Evolutionary conservation across 108 stramenopile genomes (phyloP), one percentile per base, ranked within the genome.

Genomic region (Fragilaria crotonensis): DNA sequence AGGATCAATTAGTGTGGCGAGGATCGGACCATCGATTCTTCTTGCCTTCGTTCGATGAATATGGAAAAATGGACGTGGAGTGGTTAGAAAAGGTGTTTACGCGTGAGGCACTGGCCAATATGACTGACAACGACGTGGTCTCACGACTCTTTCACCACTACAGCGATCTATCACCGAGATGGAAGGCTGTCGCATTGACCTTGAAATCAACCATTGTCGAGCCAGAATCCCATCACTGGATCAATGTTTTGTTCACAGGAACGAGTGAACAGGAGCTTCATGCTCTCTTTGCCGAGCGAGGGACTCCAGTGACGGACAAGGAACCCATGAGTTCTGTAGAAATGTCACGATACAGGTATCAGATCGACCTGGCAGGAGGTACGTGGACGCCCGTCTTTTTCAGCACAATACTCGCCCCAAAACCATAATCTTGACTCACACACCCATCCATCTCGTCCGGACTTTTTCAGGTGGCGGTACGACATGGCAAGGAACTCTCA

Each of bases 351-450:
- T 78, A 74, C 49, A 73, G 54, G 48, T 78, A 78, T 46, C 73
- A 74, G 41, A 71, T 78, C 36, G 77, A 78, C 59, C 45, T 78
- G 17, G 77, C 70, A 29, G 73, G 77, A 75, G 54, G 77, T 0
- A 78, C 73, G 5, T 65, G 60, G 0, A 75, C 70, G 73, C 61
- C 59, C 18, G 77, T 66, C 1, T 71, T 70, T 0, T 47, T 78
- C 3, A 55, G 67, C 30, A 77, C 73, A 32, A 33, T 78, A 11
- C 36, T 14, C 14, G 36, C 14, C 7, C 36, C 7, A 41, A 14
- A 41, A 14, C 14, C 36, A 14, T 41, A 41, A 41, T 11, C 36
- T 41, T 14, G n/a, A 41, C 2, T 65, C 63, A 30, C 25, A 41
- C 14, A 11, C 14, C 36, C 7, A 41, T 11, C 14, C 7, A 11